These are phyloP conservation scores for Phialocephala sp. DNA, from an alignment of 2,329 filamentous ascomycete genomes.

Conservation along the genomic window DNA sequence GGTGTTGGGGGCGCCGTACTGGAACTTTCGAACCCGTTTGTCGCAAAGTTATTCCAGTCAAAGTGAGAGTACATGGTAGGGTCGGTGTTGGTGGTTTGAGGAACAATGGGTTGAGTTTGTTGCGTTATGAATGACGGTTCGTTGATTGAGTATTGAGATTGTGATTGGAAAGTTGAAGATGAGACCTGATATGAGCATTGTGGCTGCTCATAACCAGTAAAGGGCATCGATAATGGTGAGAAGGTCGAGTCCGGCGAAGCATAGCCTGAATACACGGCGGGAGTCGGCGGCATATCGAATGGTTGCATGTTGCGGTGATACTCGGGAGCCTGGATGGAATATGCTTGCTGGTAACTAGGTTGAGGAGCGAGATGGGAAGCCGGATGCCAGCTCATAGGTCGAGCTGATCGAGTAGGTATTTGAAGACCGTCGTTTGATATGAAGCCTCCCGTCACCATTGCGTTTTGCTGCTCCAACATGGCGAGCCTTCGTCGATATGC, in stretches of 20 bases:
- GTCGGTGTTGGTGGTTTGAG: conserved; percentile 32
- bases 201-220: conserved; percentile 39
- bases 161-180: conserved; percentile 22
- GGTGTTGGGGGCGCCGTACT: conserved; percentile 63
- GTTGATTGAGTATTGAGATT: conserved; percentile 25
- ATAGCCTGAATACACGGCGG: conserved; percentile 61
- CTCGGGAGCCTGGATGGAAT: conserved; percentile 48
- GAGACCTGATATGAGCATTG: conserved; percentile 30
- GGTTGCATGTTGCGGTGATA: conserved; percentile 29
- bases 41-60: conserved; percentile 54
- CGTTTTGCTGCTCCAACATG: conserved; percentile 45
- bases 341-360: conserved; percentile 45
- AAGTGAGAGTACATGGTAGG: conserved; percentile 41
- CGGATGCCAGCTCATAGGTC: conserved; percentile 80
- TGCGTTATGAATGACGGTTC: conserved; percentile 29
- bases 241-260: conserved; percentile 61
- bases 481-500: conserved; percentile 37
- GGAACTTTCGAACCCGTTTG: conserved; percentile 50
- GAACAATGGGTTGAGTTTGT: conserved; percentile 21
- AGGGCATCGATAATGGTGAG: conserved; percentile 59
- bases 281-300: conserved; percentile 49
- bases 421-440: conserved; percentile 44
- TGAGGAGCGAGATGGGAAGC: conserved; percentile 53
- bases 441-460: conserved; percentile 53
- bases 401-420: conserved; percentile 46